phyloP scores from a whole-genome alignment of 306 rosid species.

The Vigna radiata region DNA sequence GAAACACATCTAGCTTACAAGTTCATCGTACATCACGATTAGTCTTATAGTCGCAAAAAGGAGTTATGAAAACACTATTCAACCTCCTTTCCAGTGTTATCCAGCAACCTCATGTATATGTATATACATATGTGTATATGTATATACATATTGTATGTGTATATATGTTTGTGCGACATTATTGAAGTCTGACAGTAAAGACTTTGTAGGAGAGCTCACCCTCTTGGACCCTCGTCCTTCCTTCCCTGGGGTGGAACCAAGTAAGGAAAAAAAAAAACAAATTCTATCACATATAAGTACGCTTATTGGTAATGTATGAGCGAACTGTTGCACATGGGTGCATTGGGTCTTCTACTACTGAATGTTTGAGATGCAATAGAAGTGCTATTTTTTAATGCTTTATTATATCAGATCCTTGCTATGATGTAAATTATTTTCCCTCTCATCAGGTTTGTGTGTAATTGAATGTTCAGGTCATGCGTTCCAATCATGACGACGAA shows the following conservation, averaged over 20 bases:
- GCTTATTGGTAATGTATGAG: conserved; percentile 10
- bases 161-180: neutral
- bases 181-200: conserved; percentile 20
- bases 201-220: neutral
- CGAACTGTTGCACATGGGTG: neutral
- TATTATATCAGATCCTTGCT: conserved; percentile 4
- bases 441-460: conserved; percentile 33
- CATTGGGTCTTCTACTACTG: conserved; percentile 13
- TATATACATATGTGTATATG: too few species aligned
- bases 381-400: neutral
- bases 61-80: too few species aligned
- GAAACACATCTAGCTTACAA: too few species aligned
- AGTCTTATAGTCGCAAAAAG: too few species aligned
- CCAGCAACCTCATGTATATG: too few species aligned
- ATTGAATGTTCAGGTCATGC: conserved; percentile 65
- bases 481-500: conserved; percentile 73
- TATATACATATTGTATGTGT: too few species aligned
- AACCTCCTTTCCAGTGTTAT: too few species aligned
- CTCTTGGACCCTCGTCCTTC: neutral
- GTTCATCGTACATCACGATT: too few species aligned
- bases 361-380: conserved; percentile 1
- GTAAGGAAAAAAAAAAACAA: neutral
- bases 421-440: neutral
- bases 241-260: neutral
- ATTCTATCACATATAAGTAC: neutral